Evolutionary conservation across 2,329 filamentous ascomycete species (phyloP).

Genomic region (Cladosporium sp.): DNA sequence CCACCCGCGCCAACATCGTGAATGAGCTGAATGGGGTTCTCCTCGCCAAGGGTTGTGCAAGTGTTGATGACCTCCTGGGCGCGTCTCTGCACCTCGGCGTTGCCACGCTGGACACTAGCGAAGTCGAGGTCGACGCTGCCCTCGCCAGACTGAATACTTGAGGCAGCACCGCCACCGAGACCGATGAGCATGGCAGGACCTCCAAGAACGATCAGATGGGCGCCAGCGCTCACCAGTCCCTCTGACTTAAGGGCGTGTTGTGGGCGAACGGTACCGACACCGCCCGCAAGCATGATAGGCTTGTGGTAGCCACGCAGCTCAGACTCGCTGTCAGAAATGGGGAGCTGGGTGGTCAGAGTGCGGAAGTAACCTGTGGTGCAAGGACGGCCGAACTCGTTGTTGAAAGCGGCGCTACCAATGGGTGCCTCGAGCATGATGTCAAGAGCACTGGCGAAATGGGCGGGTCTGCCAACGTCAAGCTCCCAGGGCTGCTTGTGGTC

Average conservation of each 20-base stretch:
- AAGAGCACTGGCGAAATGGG: conserved; percentile 86
- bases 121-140: conserved; percentile 91
- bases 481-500: conserved; percentile 84
- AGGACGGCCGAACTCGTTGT: conserved; percentile 95
- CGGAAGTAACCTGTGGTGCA: conserved; percentile 86
- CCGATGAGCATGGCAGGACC: conserved; percentile 98
- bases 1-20: conserved; percentile 96
- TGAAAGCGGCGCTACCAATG: conserved; percentile 90
- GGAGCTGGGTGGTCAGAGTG: conserved; percentile 71
- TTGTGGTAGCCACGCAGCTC: conserved; percentile 94
- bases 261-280: conserved; percentile 85
- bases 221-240: conserved; percentile 74
- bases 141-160: conserved; percentile 82
- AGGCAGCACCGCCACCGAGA: conserved; percentile 90
- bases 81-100: conserved; percentile 90
- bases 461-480: conserved; percentile 78
- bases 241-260: conserved; percentile 85
- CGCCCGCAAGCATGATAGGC: conserved; percentile 96
- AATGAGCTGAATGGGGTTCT: conserved; percentile 92
- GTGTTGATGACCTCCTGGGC: conserved; percentile 98
- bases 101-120: conserved; percentile 92
- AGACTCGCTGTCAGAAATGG: conserved; percentile 54
- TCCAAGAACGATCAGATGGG: conserved; percentile 85
- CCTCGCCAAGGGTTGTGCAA: conserved; percentile 74
- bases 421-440: conserved; percentile 98